Base-by-base conservation (phyloP, 83 land plant species). In the Thuja plicata region DNA sequence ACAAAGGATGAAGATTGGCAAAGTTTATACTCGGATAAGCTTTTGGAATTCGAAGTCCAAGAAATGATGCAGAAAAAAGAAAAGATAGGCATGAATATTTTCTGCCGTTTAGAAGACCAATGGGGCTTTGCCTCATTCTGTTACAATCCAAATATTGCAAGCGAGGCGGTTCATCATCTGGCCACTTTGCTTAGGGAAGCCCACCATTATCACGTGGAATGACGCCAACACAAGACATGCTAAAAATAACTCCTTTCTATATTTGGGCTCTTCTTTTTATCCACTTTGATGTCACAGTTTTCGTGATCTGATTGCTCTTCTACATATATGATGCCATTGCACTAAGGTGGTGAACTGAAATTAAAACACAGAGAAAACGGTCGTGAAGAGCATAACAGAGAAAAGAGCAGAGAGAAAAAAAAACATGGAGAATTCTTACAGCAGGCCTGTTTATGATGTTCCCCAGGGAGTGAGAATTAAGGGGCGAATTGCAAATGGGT, bases 401-500 rank as follows among this genome's bases (percentile, higher is more conserved):
- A 21, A 15, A 30, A 19, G n/a, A 38, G 40, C 40, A 38, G 40
- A 70, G 30, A 1, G 30, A 30, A 5, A 16, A 12, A 15, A 76
- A 32, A 74, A 10, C 0, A 32, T 32, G 79, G 38, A 76, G 13
- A 11, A 35, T 32, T 76, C 19, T 32, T 3, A 35, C 30, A 76
- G 17, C 17, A 32, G 30, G 30, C 17, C 2, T 76, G 79, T 27
- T 76, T 92, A 89, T 82, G 92, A 96, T 38, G 87, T 88, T 21
- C 99, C 99, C 0, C 93, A 94, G 30, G 98, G 99, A 2, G 98
- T 97, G 52, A 97, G 95, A 66, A 90, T 97, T 66, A 85, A 96
- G 32, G 99, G 99, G 1, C 87, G 89, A 15, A 89, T 94, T 43
- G 91, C 90, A 62, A 92, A 55, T 34, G 93, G 92, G 21, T 96